Conservation (phyloP, 108 stramenopile species). For the Mediolabrus comicus region DNA sequence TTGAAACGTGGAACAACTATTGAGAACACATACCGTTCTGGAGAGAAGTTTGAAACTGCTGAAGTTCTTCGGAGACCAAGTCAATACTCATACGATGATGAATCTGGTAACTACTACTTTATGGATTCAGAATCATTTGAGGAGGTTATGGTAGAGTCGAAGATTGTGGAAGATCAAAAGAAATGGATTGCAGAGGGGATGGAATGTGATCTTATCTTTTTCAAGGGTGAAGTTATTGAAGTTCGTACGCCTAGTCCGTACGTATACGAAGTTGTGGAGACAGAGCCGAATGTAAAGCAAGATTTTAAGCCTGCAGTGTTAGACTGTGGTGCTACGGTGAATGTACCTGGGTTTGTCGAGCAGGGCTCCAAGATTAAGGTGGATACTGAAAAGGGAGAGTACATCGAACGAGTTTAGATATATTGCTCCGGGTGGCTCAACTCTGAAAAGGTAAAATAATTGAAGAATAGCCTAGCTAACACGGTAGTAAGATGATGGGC, state of each 20-base stretch:
- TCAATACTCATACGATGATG: conserved; percentile 88
- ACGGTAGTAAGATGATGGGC: no score
- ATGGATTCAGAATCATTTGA: conserved; percentile 94
- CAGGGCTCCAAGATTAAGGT: conserved; percentile 73
- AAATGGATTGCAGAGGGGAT: conserved; percentile 88
- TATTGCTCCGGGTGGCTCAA: no score
- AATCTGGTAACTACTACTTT: conserved; percentile 74
- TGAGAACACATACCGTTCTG: conserved; percentile 93
- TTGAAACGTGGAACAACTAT: conserved; percentile 86
- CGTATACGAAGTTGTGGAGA: conserved; percentile 77
- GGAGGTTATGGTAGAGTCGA: conserved; percentile 67
- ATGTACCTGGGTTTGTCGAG: conserved; percentile 77
- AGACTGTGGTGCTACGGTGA: conserved; percentile 75
- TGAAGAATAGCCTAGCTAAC: no score
- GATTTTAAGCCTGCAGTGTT: conserved; percentile 87
- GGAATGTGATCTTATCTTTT: conserved; percentile 73
- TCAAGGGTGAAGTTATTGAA: conserved; percentile 88
- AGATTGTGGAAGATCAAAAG: conserved; percentile 67
- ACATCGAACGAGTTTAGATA: conserved; percentile 55
- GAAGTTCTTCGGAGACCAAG: conserved; percentile 77
- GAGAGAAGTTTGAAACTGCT: conserved; percentile 89
- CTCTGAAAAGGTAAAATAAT: no score
- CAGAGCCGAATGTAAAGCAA: conserved; percentile 91
- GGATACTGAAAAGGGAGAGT: conserved; percentile 79
- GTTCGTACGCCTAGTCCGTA: conserved; percentile 74